Evolutionary conservation across 345 rosid genomes (phyloP), one percentile per base, ranked within the genome.

Genomic region (Anacardium occidentale): DNA sequence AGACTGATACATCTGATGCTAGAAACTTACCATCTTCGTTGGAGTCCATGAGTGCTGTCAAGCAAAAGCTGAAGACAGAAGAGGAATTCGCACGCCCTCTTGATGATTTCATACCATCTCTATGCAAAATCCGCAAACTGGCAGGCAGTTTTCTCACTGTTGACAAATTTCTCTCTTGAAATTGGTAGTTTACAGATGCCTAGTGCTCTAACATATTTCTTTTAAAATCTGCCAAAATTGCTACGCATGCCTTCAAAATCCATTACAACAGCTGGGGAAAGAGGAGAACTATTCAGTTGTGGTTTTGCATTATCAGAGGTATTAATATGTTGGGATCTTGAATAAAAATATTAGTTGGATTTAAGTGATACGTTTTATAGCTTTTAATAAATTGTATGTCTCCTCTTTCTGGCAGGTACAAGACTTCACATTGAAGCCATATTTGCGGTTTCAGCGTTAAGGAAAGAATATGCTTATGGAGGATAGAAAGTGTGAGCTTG

Each of bases 391-490:
- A 20, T 51, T 73, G 0, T 17, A 10, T 58, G 18, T 22, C 11
- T 56, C 57, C 42, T 12, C 57, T 50, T 60, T 71, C 60, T 71
- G 75, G 77, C 93, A 95, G 98, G 81, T 91, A 76, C 78, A 81
- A 77, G 96, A 90, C 81, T 85, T 95, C 73, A 88, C 73, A 88
- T 92, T 72, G 85, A 84, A 82, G 94, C 99, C 55, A 90, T 87
- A 83, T 92, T 91, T 77, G 71, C 97, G 0, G 98, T 92, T 82
- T 91, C 99, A 0, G 78, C 97, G 20, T 72, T 95, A 77, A 86
- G 98, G 74, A 91, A 90, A 85, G 99, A 92, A 77, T n/a, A n/a
- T 95, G 98, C 84, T 57, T 91, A 72, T 82, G 94, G 99, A 84
- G 91, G 82, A 89, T 95, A 62, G 87, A 86, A 67, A 86, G 82